Evolutionary conservation across 208 protist genomes (phyloP).

Genomic region (Naegleria lovaniensis): DNA sequence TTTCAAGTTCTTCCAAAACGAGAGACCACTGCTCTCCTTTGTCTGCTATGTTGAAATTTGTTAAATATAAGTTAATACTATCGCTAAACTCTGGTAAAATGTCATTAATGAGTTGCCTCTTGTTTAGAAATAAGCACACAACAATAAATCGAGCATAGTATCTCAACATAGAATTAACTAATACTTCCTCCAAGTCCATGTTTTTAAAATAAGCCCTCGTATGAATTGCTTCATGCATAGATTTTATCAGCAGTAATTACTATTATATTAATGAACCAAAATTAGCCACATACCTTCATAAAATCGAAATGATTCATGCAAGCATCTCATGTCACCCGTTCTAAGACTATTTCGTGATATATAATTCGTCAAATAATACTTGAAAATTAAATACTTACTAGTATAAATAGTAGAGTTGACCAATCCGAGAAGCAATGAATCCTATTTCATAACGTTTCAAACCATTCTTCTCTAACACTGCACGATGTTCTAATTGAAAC

Average conservation of each 20-base stretch:
- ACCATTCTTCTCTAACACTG: not conserved
- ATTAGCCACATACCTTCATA: not conserved
- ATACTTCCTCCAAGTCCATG: not conserved
- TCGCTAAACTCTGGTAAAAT: not conserved
- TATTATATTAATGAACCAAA: too few species aligned
- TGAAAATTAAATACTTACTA: not conserved
- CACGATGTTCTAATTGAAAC: conserved; percentile 19
- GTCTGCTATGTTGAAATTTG: not conserved
- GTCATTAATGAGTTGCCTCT: not conserved
- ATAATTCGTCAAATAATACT: not conserved
- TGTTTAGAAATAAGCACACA: conserved; percentile 17
- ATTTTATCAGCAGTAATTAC: too few species aligned
- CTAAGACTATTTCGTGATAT: not conserved
- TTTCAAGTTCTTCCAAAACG: conserved; percentile 9
- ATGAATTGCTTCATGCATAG: not conserved
- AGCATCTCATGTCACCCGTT: conserved; percentile 17
- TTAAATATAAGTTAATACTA: not conserved
- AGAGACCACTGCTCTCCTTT: not conserved
- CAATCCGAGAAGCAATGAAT: conserved; percentile 23
- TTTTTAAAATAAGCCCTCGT: conserved; percentile 20
- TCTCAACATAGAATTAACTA: conserved; percentile 18
- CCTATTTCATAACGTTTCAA: conserved; percentile 22
- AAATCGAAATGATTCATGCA: conserved; percentile 24
- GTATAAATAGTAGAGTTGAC: conserved; percentile 28
- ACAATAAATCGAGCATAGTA: conserved; percentile 26